Conservation (phyloP, 208 protist species). For the Trypanosoma scelopori region DNA sequence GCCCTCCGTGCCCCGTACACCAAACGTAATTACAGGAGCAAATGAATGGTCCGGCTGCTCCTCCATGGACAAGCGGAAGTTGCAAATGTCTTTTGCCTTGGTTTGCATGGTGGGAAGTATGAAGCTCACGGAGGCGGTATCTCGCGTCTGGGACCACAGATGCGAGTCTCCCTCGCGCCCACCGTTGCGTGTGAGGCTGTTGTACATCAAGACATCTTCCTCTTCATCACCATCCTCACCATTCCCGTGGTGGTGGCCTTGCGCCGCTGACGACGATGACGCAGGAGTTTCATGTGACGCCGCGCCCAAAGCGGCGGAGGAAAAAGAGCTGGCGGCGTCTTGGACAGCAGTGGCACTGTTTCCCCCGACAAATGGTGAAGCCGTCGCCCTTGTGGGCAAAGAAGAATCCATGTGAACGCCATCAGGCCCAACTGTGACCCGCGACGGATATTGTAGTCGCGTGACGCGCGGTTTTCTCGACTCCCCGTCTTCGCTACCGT, state of each 20-base stretch:
- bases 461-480: conserved; percentile 34
- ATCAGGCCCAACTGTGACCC: conserved; percentile 58
- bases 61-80: conserved; percentile 38
- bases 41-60: conserved; percentile 20
- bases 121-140: conserved; percentile 65
- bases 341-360: background rate
- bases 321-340: background rate
- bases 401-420: conserved; percentile 44
- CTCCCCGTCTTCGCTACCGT: conserved; percentile 3
- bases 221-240: no score
- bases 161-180: conserved; percentile 56
- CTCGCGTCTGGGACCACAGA: conserved; percentile 71
- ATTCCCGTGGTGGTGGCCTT: background rate
- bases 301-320: background rate
- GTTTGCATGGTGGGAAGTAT: conserved; percentile 51
- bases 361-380: conserved; percentile 44
- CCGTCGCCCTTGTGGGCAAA: conserved; percentile 33
- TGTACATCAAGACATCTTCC: conserved; percentile 64
- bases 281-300: background rate
- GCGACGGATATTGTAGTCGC: conserved; percentile 60
- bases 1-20: background rate
- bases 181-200: conserved; percentile 61
- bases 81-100: conserved; percentile 37
- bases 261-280: background rate
- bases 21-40: conserved; percentile 21